A percentile compares a stretch with the other conserved stretches of the same genome.
Evolutionary conservation across 352 stramenopile species (phyloP).

Genomic region (Globisporangium cederbergense): DNA sequence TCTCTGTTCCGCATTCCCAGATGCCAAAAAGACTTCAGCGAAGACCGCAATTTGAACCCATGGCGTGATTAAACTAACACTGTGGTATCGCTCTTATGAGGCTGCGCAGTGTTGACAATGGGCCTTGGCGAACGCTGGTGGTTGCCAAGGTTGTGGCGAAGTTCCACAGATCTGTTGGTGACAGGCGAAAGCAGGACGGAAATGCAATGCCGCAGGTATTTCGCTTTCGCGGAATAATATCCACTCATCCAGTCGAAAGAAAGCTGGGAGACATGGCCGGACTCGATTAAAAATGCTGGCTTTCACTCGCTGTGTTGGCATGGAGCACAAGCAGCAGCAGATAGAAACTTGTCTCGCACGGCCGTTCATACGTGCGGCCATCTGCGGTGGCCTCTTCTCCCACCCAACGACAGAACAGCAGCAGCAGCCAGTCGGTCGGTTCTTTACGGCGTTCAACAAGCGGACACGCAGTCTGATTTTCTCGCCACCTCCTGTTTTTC

Average conservation of each 20-base stretch:
- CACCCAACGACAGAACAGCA: not conserved
- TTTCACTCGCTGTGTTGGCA: not conserved
- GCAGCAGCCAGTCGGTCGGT: not conserved
- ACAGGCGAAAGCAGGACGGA: not conserved
- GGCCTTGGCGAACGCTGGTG: not conserved
- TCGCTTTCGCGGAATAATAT: not conserved
- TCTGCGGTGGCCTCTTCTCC: not conserved
- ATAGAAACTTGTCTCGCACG: not conserved
- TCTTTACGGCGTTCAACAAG: conserved; percentile 8
- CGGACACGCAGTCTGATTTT: not conserved
- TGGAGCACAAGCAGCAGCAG: not conserved
- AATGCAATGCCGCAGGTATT: not conserved
- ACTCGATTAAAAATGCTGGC: not conserved
- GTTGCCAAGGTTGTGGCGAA: not conserved
- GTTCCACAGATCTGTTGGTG: not conserved
- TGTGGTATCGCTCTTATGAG: too few species aligned
- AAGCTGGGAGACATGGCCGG: not conserved
- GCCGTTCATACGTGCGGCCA: not conserved
- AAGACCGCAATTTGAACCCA: not conserved
- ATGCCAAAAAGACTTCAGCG: not conserved
- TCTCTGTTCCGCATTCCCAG: conserved; percentile 10
- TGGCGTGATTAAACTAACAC: not conserved
- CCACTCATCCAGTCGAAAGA: not conserved
- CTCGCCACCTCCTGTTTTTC: not conserved
- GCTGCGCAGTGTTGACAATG: not conserved